These are phyloP conservation scores for Fusarium verrucosum DNA, from an alignment of 2,329 filamentous ascomycete genomes.

Conservation along the genomic window DNA sequence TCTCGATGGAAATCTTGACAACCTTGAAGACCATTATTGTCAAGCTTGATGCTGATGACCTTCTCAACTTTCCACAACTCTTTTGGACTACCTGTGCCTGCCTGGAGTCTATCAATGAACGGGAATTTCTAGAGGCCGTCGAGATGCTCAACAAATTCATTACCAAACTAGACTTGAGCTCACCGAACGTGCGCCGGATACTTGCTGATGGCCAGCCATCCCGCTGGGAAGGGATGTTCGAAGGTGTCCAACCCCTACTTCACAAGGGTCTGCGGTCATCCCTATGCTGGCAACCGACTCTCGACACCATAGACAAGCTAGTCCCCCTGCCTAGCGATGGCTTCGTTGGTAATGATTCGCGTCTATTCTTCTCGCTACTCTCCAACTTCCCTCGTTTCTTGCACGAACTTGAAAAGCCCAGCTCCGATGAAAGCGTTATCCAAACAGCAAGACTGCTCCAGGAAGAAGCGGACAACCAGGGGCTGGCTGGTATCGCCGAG, in stretches of 20 bases:
- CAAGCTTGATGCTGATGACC: slow-evolving; percentile 79
- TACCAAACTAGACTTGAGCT: slow-evolving; percentile 81
- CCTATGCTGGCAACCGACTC: slow-evolving; percentile 78
- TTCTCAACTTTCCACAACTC: slow-evolving; percentile 90
- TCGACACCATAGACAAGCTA: slow-evolving; percentile 81
- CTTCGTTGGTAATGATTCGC: slow-evolving; percentile 82
- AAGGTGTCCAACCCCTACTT: slow-evolving; percentile 84
- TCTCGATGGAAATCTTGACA: slow-evolving; percentile 97
- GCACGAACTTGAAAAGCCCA: slow-evolving; percentile 75
- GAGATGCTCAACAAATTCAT: slow-evolving; percentile 91
- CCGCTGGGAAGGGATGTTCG: slow-evolving; percentile 89
- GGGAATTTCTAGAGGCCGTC: slow-evolving; percentile 90
- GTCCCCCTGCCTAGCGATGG: slow-evolving; percentile 80
- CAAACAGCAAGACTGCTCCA: slow-evolving; percentile 75
- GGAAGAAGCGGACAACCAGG: slow-evolving; percentile 76
- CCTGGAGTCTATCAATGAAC: slow-evolving; percentile 94
- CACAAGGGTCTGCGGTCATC: slow-evolving; percentile 95
- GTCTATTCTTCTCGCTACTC: slow-evolving; percentile 84
- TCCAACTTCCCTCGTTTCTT: slow-evolving; percentile 92
- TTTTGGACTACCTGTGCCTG: slow-evolving; percentile 99
- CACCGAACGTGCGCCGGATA: slow-evolving; percentile 72
- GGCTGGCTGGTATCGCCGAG: slow-evolving; percentile 71
- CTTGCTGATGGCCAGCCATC: slow-evolving; percentile 82
- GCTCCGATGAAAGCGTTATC: slow-evolving; percentile 64
- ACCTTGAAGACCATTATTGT: slow-evolving; percentile 91